Percentiles rank a stretch among this genome's conserved stretches.
Evolutionary conservation across 208 protist species (phyloP).

Genomic region (Angomonas desouzai): DNA sequence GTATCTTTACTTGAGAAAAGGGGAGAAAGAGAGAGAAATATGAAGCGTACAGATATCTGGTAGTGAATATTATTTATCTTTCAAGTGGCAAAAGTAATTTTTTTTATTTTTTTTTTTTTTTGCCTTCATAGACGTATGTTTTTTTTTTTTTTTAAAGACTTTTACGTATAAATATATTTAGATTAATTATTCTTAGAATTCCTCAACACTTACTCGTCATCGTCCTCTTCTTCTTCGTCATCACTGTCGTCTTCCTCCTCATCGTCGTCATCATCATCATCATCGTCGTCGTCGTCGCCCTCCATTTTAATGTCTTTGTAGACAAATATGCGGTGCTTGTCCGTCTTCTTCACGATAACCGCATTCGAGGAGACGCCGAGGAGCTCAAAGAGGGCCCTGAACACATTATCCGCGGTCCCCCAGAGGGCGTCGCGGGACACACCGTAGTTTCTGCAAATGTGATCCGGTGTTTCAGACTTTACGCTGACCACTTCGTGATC

Average conservation of each 20-base stretch:
- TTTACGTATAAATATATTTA: background rate
- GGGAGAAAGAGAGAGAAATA: background rate
- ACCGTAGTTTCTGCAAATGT: slow-evolving; percentile 59
- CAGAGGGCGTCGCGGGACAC: slow-evolving; percentile 75
- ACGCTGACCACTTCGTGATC: slow-evolving; percentile 61
- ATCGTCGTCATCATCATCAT: slow-evolving; percentile 74
- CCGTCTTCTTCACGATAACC: slow-evolving; percentile 60
- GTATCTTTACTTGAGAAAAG: background rate
- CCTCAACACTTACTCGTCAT: slow-evolving; percentile 18
- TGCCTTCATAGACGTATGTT: background rate
- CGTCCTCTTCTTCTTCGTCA: slow-evolving; percentile 49
- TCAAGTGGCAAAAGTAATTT: too few relatives aligned
- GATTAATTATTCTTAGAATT: background rate
- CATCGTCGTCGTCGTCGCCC: slow-evolving; percentile 48
- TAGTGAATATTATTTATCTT: background rate
- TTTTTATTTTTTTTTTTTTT: background rate
- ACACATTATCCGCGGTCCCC: slow-evolving; percentile 66
- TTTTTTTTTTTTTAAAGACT: slow-evolving; percentile 2
- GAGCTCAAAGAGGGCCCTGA: slow-evolving; percentile 54
- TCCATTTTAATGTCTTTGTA: slow-evolving; percentile 36
- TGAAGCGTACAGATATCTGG: background rate
- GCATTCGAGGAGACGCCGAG: slow-evolving; percentile 36
- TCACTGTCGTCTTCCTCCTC: slow-evolving; percentile 54
- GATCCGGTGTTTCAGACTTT: slow-evolving; percentile 45
- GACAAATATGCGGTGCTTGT: slow-evolving; percentile 27